A percentile compares a stretch with the other conserved stretches of the same genome.
phyloP scores from a whole-genome alignment of 768 basidiomycete species.

The Mycena rebaudengoi region DNA sequence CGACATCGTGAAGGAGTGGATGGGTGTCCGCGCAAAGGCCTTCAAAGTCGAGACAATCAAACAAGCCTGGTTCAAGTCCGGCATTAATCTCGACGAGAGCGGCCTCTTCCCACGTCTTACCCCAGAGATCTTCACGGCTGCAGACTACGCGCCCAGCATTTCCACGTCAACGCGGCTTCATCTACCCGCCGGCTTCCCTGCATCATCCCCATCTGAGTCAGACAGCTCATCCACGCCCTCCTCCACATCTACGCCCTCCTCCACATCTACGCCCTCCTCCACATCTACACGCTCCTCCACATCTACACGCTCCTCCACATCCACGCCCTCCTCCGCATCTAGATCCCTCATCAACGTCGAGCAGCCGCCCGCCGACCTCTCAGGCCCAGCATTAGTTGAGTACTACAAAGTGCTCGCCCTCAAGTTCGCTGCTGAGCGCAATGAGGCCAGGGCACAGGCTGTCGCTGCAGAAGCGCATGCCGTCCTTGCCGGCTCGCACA shows the following conservation, averaged over 20 bases:
- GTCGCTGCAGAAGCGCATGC: not conserved
- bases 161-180: conserved; percentile 4
- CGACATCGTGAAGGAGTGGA: too few relatives aligned
- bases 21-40: too few relatives aligned
- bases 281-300: too few relatives aligned
- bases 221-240: not conserved
- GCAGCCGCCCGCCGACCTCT: not conserved
- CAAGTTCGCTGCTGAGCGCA: not conserved
- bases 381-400: too few relatives aligned
- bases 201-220: not conserved
- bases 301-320: too few relatives aligned
- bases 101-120: not conserved
- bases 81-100: not conserved
- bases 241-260: too few relatives aligned
- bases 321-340: not conserved
- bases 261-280: too few relatives aligned
- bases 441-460: not conserved
- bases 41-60: too few relatives aligned
- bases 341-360: not conserved
- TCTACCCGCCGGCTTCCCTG: not conserved
- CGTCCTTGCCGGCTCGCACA: not conserved
- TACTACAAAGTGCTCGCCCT: too few relatives aligned
- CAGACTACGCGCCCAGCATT: conserved; percentile 4
- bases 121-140: conserved; percentile 3
- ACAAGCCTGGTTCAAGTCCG: not conserved